A percentile compares a stretch with the other conserved stretches of the same genome.
phyloP scores from a whole-genome alignment of 1,284 basidiomycete species.

The Ganoderma sinense region DNA sequence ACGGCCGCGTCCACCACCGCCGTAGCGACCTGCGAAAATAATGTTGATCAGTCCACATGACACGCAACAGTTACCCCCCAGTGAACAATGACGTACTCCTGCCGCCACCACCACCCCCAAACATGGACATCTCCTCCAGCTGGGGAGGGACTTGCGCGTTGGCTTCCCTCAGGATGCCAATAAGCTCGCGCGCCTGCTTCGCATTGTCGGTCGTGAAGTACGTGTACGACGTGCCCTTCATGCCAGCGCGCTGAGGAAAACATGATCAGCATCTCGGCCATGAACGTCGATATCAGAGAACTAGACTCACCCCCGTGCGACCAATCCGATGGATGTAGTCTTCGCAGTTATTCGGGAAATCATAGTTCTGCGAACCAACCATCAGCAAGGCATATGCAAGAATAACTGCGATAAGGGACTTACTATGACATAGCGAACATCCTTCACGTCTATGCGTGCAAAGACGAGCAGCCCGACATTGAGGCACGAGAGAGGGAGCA shows the following conservation, averaged over 20 bases:
- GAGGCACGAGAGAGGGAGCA: constrained; percentile 44
- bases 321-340: constrained; percentile 96
- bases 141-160: constrained; percentile 90
- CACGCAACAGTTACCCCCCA: not conserved
- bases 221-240: constrained; percentile 92
- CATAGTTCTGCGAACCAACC: constrained; percentile 76
- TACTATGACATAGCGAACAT: constrained; percentile 92
- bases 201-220: constrained; percentile 97
- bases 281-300: not conserved
- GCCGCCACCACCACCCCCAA: constrained; percentile 80
- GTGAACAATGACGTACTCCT: constrained; percentile 55
- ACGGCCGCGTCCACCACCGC: constrained; percentile 42
- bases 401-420: constrained; percentile 43
- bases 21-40: constrained; percentile 36
- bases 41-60: not conserved
- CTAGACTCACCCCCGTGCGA: constrained; percentile 75
- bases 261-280: constrained; percentile 25
- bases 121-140: constrained; percentile 93
- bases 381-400: constrained; percentile 32
- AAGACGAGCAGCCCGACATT: constrained; percentile 39
- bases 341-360: constrained; percentile 97
- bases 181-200: constrained; percentile 92
- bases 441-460: constrained; percentile 84
- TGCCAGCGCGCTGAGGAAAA: constrained; percentile 76
- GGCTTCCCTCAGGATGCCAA: constrained; percentile 90